Base-by-base conservation (phyloP, 2,329 filamentous ascomycete genomes). In the Xenosphaeropsis pyriputrescens region DNA sequence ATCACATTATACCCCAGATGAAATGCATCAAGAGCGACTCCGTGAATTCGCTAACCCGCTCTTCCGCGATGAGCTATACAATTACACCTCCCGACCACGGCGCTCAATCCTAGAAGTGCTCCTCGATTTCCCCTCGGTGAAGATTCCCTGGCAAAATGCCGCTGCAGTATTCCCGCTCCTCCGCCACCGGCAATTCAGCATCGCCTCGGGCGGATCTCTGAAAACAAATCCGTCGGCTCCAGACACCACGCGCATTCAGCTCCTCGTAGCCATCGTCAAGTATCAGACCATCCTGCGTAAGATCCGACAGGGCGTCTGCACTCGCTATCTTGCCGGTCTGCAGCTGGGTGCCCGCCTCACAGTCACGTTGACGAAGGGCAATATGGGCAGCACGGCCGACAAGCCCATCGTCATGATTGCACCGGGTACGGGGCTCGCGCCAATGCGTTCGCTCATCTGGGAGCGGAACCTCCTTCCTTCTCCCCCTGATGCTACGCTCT, bases 81-180 rank as follows among this genome's bases (percentile, higher is more conserved):
- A 98, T 59, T 98, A 98, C 54, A 91, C 91, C 1, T 88, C 88
- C 0, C 77, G 91, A 7, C 84, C 89, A 1, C 79, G 86, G 26
- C 79, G 91, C 26, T 93, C 83, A 41, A 94, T 96, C 40, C 64
- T 98, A 5, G 91, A 98, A 58, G 80, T 94, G 3, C 69, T 98
- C 18, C 78, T 89, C 40, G 91, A 98, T 49, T 98, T 98, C 50
- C 72, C 81, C 32, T 79, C 74, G 0, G 80, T 96, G 39, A 79
- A 78, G 43, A 75, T 98, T 2, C 88, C 91, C 0, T 83, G 78
- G 59, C 65, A 79, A 39, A 74, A 79, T 35, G 67, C 79, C 2
- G 67, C 83, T 8, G 75, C 79, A 38, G 67, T 88, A 13, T 78
- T 98, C 39, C 91, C 91, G 0, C 51, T 78, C 3, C 79, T 96